A percentile compares a stretch with the other conserved stretches of the same genome.
phyloP scores from a whole-genome alignment of 140 eudicot genomes.

The Oenanthe javanica region DNA sequence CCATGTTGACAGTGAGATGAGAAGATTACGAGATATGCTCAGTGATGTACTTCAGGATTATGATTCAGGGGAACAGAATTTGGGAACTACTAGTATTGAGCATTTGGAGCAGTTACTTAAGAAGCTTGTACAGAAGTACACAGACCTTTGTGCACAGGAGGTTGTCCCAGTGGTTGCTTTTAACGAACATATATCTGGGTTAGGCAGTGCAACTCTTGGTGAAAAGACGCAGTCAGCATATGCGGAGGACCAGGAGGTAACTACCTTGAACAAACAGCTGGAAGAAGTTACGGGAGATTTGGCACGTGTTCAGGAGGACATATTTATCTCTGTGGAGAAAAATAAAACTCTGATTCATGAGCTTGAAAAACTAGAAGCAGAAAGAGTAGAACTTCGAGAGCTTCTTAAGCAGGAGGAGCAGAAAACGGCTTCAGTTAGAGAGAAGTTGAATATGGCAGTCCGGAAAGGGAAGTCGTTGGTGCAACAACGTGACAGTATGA shows the following conservation, averaged over 20 bases:
- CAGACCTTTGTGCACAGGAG: slow-evolving; percentile 11
- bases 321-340: slow-evolving; percentile 34
- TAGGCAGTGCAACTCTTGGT: slow-evolving; percentile 18
- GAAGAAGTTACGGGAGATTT: slow-evolving; percentile 52
- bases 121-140: slow-evolving; percentile 46
- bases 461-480: slow-evolving; percentile 92
- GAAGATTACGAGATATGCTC: slow-evolving; percentile 51
- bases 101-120: slow-evolving; percentile 44
- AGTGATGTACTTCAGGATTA: slow-evolving; percentile 48
- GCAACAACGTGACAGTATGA: slow-evolving; percentile 85
- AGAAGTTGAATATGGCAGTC: slow-evolving; percentile 87
- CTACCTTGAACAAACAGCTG: slow-evolving; percentile 50
- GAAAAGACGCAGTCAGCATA: slow-evolving; percentile 24
- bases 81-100: slow-evolving; percentile 29
- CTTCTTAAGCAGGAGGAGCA: slow-evolving; percentile 80
- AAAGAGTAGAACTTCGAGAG: slow-evolving; percentile 46
- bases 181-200: slow-evolving; percentile 22
- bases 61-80: slow-evolving; percentile 38
- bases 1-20: slow-evolving; percentile 47
- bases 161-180: slow-evolving; percentile 14
- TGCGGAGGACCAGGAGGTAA: slow-evolving; percentile 22
- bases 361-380: slow-evolving; percentile 35
- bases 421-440: slow-evolving; percentile 67
- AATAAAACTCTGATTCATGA: slow-evolving; percentile 48
- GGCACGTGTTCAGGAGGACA: slow-evolving; percentile 49